Conservation (phyloP, 257 asterid species). For the Mitragyna speciosa region DNA sequence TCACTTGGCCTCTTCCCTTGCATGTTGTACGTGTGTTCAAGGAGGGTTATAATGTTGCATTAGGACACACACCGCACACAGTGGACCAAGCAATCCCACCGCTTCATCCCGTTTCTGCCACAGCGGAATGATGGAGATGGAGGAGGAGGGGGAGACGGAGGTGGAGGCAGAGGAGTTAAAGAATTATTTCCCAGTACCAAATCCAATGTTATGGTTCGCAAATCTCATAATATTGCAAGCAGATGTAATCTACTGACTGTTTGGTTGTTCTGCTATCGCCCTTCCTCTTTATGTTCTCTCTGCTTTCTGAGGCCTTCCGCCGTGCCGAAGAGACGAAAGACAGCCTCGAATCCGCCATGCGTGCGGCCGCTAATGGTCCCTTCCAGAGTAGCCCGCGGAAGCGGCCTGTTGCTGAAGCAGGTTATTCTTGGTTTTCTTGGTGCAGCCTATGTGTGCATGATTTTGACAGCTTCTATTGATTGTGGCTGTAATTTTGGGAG, state of each 20-base stretch:
- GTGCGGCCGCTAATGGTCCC: slow-evolving; percentile 21
- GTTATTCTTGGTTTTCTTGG: slow-evolving; percentile 57
- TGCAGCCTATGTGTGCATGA: slow-evolving; percentile 56
- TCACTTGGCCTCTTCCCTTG: not conserved
- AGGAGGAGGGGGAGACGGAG: not conserved
- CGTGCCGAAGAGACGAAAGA: slow-evolving; percentile 11
- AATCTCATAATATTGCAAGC: slow-evolving; percentile 39
- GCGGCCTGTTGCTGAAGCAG: slow-evolving; percentile 38
- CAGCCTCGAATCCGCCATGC: slow-evolving; percentile 13
- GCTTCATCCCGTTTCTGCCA: too few relatives aligned
- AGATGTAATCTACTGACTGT: slow-evolving; percentile 33
- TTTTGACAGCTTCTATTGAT: slow-evolving; percentile 37
- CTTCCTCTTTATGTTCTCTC: slow-evolving; percentile 16
- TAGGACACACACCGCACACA: too few relatives aligned
- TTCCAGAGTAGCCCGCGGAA: slow-evolving; percentile 17
- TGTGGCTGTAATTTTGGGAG: slow-evolving; percentile 53
- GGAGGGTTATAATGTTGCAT: too few relatives aligned
- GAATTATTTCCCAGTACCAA: slow-evolving; percentile 23
- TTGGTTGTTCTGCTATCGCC: slow-evolving; percentile 28
- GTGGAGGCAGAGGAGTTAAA: not conserved
- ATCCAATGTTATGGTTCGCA: slow-evolving; percentile 31
- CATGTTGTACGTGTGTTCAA: slow-evolving; percentile 7
- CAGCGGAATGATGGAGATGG: too few relatives aligned
- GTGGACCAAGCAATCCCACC: too few relatives aligned
- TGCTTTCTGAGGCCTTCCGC: slow-evolving; percentile 18